Evolutionary conservation across 1,139 yeast genomes (phyloP).

Genomic region (Zygoascus hellenicus): DNA sequence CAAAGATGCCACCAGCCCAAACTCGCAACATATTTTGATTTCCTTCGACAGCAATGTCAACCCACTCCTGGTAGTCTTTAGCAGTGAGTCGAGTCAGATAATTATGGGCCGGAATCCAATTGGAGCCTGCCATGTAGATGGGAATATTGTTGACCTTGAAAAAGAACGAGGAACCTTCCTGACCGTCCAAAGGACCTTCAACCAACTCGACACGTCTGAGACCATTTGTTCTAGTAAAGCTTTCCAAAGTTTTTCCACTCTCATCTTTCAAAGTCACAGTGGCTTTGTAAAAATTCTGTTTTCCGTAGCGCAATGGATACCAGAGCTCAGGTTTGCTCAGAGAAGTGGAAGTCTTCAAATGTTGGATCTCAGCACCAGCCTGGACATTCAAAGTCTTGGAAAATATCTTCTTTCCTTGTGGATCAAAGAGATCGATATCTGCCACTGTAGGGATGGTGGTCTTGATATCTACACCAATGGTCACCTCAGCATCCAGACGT

Average conservation of each 20-base stretch:
- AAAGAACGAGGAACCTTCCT: slow-evolving; percentile 37
- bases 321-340: slow-evolving; percentile 34
- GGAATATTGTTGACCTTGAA: slow-evolving; percentile 39
- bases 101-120: slow-evolving; percentile 46
- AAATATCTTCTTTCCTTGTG: slow-evolving; percentile 9
- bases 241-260: slow-evolving; percentile 1
- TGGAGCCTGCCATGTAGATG: slow-evolving; percentile 38
- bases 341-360: slow-evolving; percentile 3
- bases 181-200: slow-evolving; percentile 29
- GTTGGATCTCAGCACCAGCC: not conserved
- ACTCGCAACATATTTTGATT: slow-evolving; percentile 42
- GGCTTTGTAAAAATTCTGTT: slow-evolving; percentile 33
- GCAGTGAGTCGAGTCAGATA: slow-evolving; percentile 31
- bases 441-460: slow-evolving; percentile 2
- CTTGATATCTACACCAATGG: not conserved
- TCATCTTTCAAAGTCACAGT: slow-evolving; percentile 20
- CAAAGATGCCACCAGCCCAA: slow-evolving; percentile 47
- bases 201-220: slow-evolving; percentile 38
- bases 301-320: slow-evolving; percentile 41
- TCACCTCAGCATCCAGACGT: slow-evolving; percentile 3
- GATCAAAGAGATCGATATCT: slow-evolving; percentile 12
- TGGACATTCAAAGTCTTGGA: not conserved
- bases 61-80: slow-evolving; percentile 34
- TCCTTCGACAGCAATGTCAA: slow-evolving; percentile 34
- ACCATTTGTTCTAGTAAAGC: slow-evolving; percentile 24